Conservation (phyloP, 2,329 filamentous ascomycete species). For the Fusarium sp. region DNA sequence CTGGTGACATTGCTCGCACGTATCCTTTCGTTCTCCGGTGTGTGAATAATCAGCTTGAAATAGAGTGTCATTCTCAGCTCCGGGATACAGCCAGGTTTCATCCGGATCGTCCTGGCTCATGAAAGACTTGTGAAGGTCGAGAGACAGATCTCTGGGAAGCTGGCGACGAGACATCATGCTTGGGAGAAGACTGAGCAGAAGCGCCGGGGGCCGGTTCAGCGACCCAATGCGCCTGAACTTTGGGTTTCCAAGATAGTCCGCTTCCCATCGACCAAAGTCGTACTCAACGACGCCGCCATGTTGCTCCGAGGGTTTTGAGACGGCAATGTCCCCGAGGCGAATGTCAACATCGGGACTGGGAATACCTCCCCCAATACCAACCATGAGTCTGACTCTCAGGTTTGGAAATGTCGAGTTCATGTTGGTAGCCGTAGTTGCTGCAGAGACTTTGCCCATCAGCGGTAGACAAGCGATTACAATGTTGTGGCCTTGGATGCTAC, state of each 20-base stretch:
- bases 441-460: neutral
- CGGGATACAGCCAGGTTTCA: neutral
- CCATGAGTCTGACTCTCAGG: slow-evolving; percentile 12
- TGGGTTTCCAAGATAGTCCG: too few species aligned
- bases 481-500: neutral
- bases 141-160: neutral
- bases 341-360: neutral
- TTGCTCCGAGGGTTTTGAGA: neutral
- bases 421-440: neutral
- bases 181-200: neutral
- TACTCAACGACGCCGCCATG: neutral
- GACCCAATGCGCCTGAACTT: neutral
- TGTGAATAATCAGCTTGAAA: neutral
- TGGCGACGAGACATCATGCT: too few species aligned
- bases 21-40: neutral
- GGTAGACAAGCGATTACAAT: neutral
- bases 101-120: neutral
- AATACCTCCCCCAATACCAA: slow-evolving; percentile 22
- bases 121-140: neutral
- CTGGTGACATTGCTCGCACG: too few species aligned
- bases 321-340: neutral
- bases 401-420: slow-evolving; percentile 23
- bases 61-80: neutral
- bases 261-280: neutral
- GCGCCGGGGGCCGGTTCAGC: neutral